A percentile compares a stretch with the other conserved stretches of the same genome.
These are phyloP conservation scores for Aureobasidium sp. DNA, from an alignment of 2,329 filamentous ascomycete species.

Conservation along the genomic window DNA sequence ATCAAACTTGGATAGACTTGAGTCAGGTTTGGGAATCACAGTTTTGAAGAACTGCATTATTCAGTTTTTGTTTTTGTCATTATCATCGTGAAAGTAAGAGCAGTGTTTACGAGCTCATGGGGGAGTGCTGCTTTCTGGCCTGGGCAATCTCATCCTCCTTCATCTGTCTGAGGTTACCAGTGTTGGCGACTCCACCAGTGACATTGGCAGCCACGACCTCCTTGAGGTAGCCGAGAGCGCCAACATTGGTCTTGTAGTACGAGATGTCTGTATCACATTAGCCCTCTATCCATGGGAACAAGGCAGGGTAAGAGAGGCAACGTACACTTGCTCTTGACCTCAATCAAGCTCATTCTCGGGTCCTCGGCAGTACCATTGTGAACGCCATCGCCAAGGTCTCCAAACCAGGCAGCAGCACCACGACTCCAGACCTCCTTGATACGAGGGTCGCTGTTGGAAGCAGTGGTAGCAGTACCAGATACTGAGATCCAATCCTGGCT, in stretches of 20 bases:
- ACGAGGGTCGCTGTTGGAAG: conserved; percentile 38
- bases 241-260: conserved; percentile 28
- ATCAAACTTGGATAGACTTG: too few species aligned
- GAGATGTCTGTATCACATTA: conserved; percentile 23
- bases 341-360: conserved; percentile 40
- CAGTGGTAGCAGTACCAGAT: conserved; percentile 36
- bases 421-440: conserved; percentile 43
- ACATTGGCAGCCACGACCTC: conserved; percentile 27
- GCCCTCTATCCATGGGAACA: too few species aligned
- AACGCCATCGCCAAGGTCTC: conserved; percentile 43
- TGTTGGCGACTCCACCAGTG: conserved; percentile 29
- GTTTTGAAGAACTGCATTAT: conserved; percentile 8
- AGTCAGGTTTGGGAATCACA: not conserved
- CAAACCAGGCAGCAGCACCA: conserved; percentile 41
- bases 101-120: conserved; percentile 21
- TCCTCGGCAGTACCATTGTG: conserved; percentile 41
- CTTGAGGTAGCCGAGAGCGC: conserved; percentile 25
- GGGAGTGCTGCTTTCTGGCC: conserved; percentile 24
- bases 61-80: not conserved
- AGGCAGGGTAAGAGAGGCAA: not conserved
- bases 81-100: not conserved
- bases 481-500: conserved; percentile 44
- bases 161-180: conserved; percentile 28
- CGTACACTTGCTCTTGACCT: conserved; percentile 30
- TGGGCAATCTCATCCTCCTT: conserved; percentile 27